phyloP scores from a whole-genome alignment of 352 stramenopile genomes.

The Peronospora tabacina region DNA sequence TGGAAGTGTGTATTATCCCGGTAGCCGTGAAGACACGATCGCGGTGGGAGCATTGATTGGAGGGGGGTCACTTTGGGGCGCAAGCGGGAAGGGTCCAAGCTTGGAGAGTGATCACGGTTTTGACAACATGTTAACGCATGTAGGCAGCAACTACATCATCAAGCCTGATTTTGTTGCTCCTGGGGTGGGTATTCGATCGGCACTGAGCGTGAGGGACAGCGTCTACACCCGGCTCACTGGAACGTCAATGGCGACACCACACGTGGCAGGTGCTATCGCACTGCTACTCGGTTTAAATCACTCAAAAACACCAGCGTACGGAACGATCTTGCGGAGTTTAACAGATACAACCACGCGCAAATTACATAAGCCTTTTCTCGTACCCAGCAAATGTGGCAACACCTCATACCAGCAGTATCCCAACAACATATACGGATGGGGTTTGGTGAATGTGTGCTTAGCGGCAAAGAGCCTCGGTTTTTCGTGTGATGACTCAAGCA shows the following conservation, averaged over 20 bases:
- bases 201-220: slow-evolving; percentile 45
- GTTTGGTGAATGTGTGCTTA: slow-evolving; percentile 44
- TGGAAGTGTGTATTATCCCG: slow-evolving; percentile 60
- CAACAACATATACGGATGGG: slow-evolving; percentile 76
- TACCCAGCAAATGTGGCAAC: slow-evolving; percentile 53
- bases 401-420: slow-evolving; percentile 56
- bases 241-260: slow-evolving; percentile 72
- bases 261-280: slow-evolving; percentile 52
- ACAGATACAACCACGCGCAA: slow-evolving; percentile 33
- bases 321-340: slow-evolving; percentile 34
- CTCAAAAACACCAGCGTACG: slow-evolving; percentile 16
- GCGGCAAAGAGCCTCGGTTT: slow-evolving; percentile 39
- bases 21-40: slow-evolving; percentile 41
- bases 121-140: background rate
- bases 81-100: slow-evolving; percentile 59
- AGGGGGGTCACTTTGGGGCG: slow-evolving; percentile 50
- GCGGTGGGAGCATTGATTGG: slow-evolving; percentile 58
- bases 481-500: slow-evolving; percentile 19
- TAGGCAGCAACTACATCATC: slow-evolving; percentile 28
- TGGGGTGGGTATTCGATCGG: slow-evolving; percentile 56
- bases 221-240: slow-evolving; percentile 58
- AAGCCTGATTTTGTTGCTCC: slow-evolving; percentile 73
- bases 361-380: slow-evolving; percentile 57
- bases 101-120: slow-evolving; percentile 22
- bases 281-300: slow-evolving; percentile 41